phyloP scores from a whole-genome alignment of 805 yeast genomes.

The Pichia insulana region DNA sequence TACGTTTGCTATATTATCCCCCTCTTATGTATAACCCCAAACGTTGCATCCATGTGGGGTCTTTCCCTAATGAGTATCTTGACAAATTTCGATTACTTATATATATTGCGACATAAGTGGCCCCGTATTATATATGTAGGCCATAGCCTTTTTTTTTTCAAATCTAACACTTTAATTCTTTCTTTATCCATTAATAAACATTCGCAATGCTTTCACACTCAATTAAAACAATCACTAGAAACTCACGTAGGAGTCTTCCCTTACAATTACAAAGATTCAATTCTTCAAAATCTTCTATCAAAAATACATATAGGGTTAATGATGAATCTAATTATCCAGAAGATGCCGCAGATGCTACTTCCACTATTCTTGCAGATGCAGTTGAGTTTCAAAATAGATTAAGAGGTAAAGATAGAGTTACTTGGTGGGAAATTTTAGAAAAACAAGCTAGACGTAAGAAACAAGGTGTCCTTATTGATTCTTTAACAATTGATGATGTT shows the following conservation, averaged over 20 bases:
- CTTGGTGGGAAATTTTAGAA: slow-evolving; percentile 81
- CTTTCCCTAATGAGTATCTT: too few species aligned
- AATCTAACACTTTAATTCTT: too few species aligned
- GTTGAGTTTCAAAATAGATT: slow-evolving; percentile 41
- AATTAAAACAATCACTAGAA: not conserved
- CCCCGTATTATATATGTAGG: too few species aligned
- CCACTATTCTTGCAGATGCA: slow-evolving; percentile 57
- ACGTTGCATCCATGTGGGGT: too few species aligned
- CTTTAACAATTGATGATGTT: slow-evolving; percentile 64
- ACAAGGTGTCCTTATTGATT: slow-evolving; percentile 66
- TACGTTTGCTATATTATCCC: too few species aligned
- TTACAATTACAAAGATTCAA: too few species aligned
- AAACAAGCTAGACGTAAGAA: slow-evolving; percentile 63
- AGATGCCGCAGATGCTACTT: slow-evolving; percentile 65
- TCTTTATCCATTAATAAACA: too few species aligned
- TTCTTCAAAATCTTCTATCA: not conserved
- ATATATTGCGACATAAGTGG: too few species aligned
- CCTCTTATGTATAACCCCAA: too few species aligned
- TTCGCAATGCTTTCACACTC: not conserved
- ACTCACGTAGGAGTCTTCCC: too few species aligned
- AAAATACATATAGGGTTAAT: slow-evolving; percentile 14
- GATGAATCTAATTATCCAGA: slow-evolving; percentile 34
- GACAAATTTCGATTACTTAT: too few species aligned
- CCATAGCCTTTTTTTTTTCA: too few species aligned
- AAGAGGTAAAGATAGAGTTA: slow-evolving; percentile 37